Percentiles rank a stretch among this genome's conserved stretches.
Evolutionary conservation across 257 asterid genomes (phyloP).

Genomic region (Verbena officinalis): DNA sequence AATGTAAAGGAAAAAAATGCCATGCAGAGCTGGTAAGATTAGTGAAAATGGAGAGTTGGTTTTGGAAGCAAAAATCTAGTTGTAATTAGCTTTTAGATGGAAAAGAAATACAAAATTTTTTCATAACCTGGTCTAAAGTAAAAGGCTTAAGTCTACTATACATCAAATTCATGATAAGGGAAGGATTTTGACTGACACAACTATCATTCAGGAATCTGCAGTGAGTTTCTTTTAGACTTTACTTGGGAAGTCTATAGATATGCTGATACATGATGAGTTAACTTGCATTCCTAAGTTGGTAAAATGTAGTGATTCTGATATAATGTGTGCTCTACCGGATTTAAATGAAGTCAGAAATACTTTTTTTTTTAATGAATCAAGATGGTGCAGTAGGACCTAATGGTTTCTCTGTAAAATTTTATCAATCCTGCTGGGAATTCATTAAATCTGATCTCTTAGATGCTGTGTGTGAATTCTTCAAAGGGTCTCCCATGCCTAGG

Average conservation of each 20-base stretch:
- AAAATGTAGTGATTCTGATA: not conserved
- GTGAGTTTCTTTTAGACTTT: not conserved
- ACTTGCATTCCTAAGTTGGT: too few relatives aligned
- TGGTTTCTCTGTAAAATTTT: too few relatives aligned
- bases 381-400: not conserved
- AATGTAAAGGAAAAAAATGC: too few relatives aligned
- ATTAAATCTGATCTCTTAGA: not conserved
- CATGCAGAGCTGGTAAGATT: too few relatives aligned
- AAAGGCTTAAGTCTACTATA: not conserved
- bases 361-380: not conserved
- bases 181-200: not conserved
- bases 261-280: too few relatives aligned
- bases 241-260: too few relatives aligned
- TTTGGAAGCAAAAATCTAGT: too few relatives aligned
- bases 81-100: too few relatives aligned
- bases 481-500: not conserved
- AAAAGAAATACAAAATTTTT: too few relatives aligned
- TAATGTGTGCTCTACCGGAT: not conserved
- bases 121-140: not conserved
- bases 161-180: too few relatives aligned
- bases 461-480: not conserved
- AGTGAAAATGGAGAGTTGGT: too few relatives aligned
- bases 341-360: not conserved
- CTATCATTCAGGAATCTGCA: not conserved
- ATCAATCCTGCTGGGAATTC: too few relatives aligned